Evolutionary conservation across 306 rosid species (phyloP).

Genomic region (Mimosa bimucronata): DNA sequence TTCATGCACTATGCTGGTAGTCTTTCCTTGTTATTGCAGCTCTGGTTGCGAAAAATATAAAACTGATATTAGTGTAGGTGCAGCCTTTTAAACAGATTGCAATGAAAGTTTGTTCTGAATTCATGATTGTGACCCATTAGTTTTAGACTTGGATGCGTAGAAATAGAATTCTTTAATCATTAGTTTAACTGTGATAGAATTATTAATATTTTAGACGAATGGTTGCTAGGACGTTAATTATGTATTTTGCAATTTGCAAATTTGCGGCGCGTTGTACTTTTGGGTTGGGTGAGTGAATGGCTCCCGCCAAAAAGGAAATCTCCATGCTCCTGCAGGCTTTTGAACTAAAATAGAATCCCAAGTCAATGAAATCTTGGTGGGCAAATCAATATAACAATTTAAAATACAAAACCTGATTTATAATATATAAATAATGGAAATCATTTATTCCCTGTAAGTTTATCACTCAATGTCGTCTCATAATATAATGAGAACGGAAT

Average conservation of each 20-base stretch:
- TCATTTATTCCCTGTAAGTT: background rate
- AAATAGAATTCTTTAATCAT: background rate
- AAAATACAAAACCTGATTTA: background rate
- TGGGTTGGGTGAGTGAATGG: background rate
- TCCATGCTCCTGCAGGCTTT: background rate
- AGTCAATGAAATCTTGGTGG: background rate
- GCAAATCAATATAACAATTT: background rate
- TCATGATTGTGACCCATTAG: background rate
- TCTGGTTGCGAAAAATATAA: background rate
- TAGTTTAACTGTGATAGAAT: background rate
- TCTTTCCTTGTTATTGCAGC: background rate
- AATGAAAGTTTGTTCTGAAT: background rate
- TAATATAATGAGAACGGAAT: background rate
- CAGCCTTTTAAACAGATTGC: background rate
- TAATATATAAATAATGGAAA: background rate
- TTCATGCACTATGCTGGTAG: conserved; percentile 30
- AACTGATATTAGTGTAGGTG: background rate
- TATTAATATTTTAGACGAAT: background rate
- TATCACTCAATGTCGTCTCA: background rate
- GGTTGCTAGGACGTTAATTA: background rate
- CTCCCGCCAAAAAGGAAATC: background rate
- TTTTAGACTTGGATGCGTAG: background rate
- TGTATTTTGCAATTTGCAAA: too few relatives aligned
- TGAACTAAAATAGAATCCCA: background rate
- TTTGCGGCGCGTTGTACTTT: background rate